These are phyloP conservation scores for Metarhizium robertsii DNA, from an alignment of 2,329 filamentous ascomycete species.

Conservation along the genomic window DNA sequence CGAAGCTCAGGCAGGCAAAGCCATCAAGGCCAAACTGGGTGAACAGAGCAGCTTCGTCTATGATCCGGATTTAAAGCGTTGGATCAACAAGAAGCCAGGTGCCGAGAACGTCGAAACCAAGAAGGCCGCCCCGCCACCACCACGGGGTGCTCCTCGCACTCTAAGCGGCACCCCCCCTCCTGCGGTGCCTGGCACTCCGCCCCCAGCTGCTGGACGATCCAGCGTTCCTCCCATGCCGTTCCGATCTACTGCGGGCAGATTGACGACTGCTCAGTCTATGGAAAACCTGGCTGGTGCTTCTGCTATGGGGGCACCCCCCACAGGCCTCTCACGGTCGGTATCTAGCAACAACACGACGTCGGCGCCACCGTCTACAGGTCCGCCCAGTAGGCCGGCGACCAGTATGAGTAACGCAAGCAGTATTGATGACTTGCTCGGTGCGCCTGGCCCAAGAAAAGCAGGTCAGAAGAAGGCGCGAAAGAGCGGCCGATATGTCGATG, in stretches of 20 bases:
- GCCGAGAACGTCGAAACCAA: constrained; percentile 51
- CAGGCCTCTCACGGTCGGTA: constrained; percentile 35
- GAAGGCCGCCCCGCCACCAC: constrained; percentile 69
- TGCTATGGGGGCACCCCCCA: constrained; percentile 20
- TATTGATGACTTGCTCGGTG: constrained; percentile 84
- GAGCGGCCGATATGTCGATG: constrained; percentile 84
- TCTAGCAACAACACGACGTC: constrained; percentile 33
- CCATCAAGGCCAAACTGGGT: constrained; percentile 88
- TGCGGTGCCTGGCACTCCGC: constrained; percentile 19
- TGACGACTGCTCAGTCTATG: constrained; percentile 4
- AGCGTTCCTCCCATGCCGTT: constrained; percentile 25
- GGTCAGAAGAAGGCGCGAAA: constrained; percentile 65
- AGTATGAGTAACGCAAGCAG: constrained; percentile 87
- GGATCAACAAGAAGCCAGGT: constrained; percentile 91
- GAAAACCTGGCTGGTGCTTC: constrained; percentile 26
- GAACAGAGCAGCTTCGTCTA: constrained; percentile 91
- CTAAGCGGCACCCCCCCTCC: constrained; percentile 43
- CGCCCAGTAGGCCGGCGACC: constrained; percentile 62
- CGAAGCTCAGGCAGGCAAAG: constrained; percentile 43
- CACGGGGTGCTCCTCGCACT: constrained; percentile 50
- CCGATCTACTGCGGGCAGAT: background rate
- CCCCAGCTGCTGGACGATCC: constrained; percentile 18
- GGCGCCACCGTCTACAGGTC: constrained; percentile 32
- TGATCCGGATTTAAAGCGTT: constrained; percentile 91
- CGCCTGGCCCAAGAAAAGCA: constrained; percentile 59